These are phyloP conservation scores for Fusarium udum DNA, from an alignment of 2,329 filamentous ascomycete species.

Conservation along the genomic window DNA sequence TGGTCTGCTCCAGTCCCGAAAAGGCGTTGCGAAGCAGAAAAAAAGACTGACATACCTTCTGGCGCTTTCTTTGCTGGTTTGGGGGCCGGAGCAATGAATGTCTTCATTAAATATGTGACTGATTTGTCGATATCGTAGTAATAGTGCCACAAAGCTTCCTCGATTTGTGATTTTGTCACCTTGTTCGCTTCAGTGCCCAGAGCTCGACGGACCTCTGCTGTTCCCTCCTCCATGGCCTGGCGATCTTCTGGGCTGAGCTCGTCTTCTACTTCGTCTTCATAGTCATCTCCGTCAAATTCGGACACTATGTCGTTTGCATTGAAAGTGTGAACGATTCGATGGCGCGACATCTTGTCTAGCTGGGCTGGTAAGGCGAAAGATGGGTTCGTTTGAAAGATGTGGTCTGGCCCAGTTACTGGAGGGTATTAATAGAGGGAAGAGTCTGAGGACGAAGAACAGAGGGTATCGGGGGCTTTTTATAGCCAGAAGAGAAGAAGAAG, in stretches of 20 bases:
- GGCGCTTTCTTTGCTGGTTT: conserved; percentile 55
- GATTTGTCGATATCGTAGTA: conserved; percentile 93
- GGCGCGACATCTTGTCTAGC: conserved; percentile 38
- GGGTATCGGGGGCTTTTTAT: neutral
- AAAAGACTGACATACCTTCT: conserved; percentile 55
- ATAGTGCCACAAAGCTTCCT: conserved; percentile 94
- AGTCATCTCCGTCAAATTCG: conserved; percentile 59
- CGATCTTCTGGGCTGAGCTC: conserved; percentile 60
- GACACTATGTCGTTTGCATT: conserved; percentile 59
- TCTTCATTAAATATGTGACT: conserved; percentile 80
- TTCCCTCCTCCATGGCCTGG: conserved; percentile 69
- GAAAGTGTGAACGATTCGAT: conserved; percentile 52
- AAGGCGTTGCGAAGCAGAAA: conserved; percentile 42
- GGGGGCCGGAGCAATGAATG: conserved; percentile 58
- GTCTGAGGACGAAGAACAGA: neutral
- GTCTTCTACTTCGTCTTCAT: conserved; percentile 57
- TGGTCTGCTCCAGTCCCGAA: conserved; percentile 48
- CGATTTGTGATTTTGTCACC: conserved; percentile 73
- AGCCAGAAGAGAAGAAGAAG: neutral
- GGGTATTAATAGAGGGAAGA: neutral
- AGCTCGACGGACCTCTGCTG: conserved; percentile 70
- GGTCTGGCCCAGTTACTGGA: neutral
- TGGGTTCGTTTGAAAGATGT: neutral
- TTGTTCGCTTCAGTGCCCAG: conserved; percentile 69
- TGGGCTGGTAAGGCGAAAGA: neutral